Evolutionary conservation across 257 asterid genomes (phyloP), one percentile per base, ranked within the genome.

Genomic region (Petunia secreta): DNA sequence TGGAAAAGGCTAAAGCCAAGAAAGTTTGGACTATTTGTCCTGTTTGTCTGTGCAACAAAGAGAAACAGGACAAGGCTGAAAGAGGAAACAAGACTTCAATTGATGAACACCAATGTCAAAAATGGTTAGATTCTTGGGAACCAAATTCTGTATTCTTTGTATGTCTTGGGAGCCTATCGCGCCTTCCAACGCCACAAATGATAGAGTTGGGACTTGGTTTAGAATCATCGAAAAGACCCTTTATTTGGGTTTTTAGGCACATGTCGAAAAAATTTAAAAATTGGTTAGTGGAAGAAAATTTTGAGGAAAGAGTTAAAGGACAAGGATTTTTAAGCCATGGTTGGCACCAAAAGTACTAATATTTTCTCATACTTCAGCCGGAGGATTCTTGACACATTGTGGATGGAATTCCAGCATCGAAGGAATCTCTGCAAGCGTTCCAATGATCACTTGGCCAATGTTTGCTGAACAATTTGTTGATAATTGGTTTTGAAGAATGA

Each of bases 121-220:
- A 83, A 44, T 90, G 91, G 91, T 91, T 90, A 0, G 87, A 85
- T 9, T 78, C 81, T 0, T 71, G 9, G 54, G 83, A 85, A n/a
- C 43, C 83, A n/a, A 40, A 39, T 44, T 87, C 91, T 0, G 91
- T 83, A 3, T 43, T 90, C 36, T 90, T 81, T 8, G 87, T 81
- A 2, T 90, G 92, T 36, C 85, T 87, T 2, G 94, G 94, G 50
- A 90, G 91, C 75, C 59, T 87, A 9, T 63, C 86, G 6, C 85
- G 86, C 2, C 63, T n/a, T n/a, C n/a, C n/a, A n/a, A n/a, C n/a
- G n/a, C n/a, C n/a, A n/a, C n/a, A n/a, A n/a, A n/a, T n/a, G 71
- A 58, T 82, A 11, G 91, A 90, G 85, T 86, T 90, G 4, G 90
- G 87, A 0, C 75, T 88, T 38, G 92, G 87, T 9, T 55, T 90